A percentile compares a stretch with the other conserved stretches of the same genome.
Conservation (phyloP, 2,329 filamentous ascomycete species). For the Talaromyces sp. region DNA sequence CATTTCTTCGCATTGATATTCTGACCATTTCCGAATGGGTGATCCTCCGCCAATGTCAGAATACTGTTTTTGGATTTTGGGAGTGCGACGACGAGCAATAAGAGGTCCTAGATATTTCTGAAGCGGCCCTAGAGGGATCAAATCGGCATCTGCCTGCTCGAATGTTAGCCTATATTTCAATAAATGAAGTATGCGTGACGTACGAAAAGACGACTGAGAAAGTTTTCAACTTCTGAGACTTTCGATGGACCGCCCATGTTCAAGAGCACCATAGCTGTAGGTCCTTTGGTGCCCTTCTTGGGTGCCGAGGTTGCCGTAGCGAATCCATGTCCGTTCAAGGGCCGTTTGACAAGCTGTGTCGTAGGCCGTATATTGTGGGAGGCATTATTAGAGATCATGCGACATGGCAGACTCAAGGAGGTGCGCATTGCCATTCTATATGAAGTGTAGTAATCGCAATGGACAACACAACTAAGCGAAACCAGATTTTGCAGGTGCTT, state of each 20-base stretch:
- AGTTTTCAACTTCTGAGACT: constrained; percentile 80
- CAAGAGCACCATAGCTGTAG: constrained; percentile 96
- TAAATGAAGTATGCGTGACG: constrained; percentile 30
- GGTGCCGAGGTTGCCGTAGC: constrained; percentile 70
- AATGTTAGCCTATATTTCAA: constrained; percentile 20
- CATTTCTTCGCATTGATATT: constrained; percentile 90
- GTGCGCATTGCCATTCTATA: constrained; percentile 41
- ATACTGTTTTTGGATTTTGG: constrained; percentile 96
- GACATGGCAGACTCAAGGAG: constrained; percentile 32
- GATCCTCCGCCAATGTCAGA: constrained; percentile 94
- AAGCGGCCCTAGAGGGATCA: constrained; percentile 90
- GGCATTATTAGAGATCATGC: constrained; percentile 25
- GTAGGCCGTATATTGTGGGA: constrained; percentile 23
- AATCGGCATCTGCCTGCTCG: constrained; percentile 75
- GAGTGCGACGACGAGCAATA: constrained; percentile 80
- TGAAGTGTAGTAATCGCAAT: not conserved
- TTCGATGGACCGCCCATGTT: constrained; percentile 98
- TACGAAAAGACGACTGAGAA: constrained; percentile 89
- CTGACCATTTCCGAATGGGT: constrained; percentile 96
- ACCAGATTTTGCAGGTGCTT: not conserved
- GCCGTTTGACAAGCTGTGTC: constrained; percentile 21
- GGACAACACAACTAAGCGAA: not conserved
- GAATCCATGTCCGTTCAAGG: constrained; percentile 32
- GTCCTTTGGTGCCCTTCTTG: constrained; percentile 66
- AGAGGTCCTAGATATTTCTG: constrained; percentile 87